Evolutionary conservation across 106 monocot genomes (phyloP).

Genomic region (Apostasia shenzhenica): DNA sequence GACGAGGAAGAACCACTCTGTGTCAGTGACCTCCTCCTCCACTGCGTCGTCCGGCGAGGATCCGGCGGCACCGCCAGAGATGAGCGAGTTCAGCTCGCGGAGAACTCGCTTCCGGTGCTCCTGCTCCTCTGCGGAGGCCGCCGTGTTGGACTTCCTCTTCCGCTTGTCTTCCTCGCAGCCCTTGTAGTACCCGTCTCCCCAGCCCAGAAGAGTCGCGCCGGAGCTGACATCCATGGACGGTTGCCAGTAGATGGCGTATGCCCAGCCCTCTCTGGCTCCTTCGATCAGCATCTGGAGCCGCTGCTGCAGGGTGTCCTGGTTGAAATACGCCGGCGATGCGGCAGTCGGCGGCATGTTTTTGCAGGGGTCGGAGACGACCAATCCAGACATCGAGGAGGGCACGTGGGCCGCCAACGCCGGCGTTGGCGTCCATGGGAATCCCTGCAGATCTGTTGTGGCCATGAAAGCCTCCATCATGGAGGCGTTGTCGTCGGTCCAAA

Average conservation of each 20-base stretch:
- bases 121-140: slow-evolving; percentile 43
- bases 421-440: slow-evolving; percentile 21
- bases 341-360: neutral
- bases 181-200: slow-evolving; percentile 92
- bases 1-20: slow-evolving; percentile 56
- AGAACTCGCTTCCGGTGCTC: slow-evolving; percentile 70
- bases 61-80: slow-evolving; percentile 20
- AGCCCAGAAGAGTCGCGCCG: slow-evolving; percentile 51
- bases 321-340: slow-evolving; percentile 15
- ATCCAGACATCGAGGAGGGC: slow-evolving; percentile 6
- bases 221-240: slow-evolving; percentile 41
- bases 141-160: slow-evolving; percentile 5
- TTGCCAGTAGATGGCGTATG: slow-evolving; percentile 90
- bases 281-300: slow-evolving; percentile 64
- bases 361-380: neutral
- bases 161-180: slow-evolving; percentile 34
- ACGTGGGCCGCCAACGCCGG: neutral
- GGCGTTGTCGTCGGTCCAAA: slow-evolving; percentile 80
- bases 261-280: slow-evolving; percentile 45
- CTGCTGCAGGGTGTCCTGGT: slow-evolving; percentile 61
- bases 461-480: slow-evolving; percentile 92
- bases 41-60: neutral
- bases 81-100: slow-evolving; percentile 61
- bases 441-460: slow-evolving; percentile 38
- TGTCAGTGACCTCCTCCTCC: slow-evolving; percentile 33